A percentile compares a stretch with the other conserved stretches of the same genome.
phyloP scores from a whole-genome alignment of 768 basidiomycete species.

The Tulasnella calospora region DNA sequence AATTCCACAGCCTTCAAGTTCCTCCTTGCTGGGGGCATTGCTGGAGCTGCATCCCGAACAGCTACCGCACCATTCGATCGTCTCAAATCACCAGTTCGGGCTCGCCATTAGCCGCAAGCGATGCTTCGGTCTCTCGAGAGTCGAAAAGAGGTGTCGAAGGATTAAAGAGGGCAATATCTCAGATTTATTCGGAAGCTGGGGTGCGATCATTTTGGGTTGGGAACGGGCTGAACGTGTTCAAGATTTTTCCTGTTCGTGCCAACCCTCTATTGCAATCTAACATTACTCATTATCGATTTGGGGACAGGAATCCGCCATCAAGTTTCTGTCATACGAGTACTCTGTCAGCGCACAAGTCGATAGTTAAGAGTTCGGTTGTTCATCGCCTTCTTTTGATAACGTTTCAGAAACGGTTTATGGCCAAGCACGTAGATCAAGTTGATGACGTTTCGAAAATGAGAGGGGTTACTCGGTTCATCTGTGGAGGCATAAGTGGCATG shows the following conservation, averaged over 20 bases:
- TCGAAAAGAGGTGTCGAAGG: constrained; percentile 52
- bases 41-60: constrained; percentile 91
- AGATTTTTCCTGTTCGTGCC: constrained; percentile 71
- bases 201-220: constrained; percentile 96
- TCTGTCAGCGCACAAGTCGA: constrained; percentile 52
- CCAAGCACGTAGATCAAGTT: constrained; percentile 83
- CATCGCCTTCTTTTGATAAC: neutral
- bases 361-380: neutral
- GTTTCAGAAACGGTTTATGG: constrained; percentile 88
- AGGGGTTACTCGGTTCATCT: constrained; percentile 85
- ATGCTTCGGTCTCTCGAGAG: constrained; percentile 24
- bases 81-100: constrained; percentile 82
- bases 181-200: constrained; percentile 87
- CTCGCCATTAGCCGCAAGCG: constrained; percentile 38
- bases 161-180: constrained; percentile 64
- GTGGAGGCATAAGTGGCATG: constrained; percentile 95
- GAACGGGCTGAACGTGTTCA: constrained; percentile 81
- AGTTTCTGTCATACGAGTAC: constrained; percentile 93
- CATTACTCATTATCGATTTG: neutral
- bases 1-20: constrained; percentile 77
- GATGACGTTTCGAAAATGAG: constrained; percentile 86
- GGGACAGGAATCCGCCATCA: constrained; percentile 82
- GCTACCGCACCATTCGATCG: constrained; percentile 98
- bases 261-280: neutral
- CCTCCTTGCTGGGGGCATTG: constrained; percentile 87